phyloP scores from a whole-genome alignment of 139 green algal species.

The Prasinococcaceae sp. region DNA sequence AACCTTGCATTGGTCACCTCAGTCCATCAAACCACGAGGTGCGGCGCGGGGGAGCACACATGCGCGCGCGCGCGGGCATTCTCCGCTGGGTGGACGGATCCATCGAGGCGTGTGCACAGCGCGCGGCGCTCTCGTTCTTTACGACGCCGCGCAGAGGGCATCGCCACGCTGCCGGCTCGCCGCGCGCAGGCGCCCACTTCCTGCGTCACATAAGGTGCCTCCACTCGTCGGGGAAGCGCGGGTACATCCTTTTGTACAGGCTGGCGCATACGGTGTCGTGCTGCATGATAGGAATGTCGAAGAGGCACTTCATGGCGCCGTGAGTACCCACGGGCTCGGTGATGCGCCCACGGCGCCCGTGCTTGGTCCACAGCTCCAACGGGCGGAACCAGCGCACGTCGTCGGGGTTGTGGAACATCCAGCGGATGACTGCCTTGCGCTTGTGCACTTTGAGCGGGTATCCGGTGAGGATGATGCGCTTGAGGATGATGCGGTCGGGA shows the following conservation, averaged over 20 bases:
- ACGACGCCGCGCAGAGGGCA: too few species aligned
- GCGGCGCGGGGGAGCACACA: too few species aligned
- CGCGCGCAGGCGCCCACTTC: too few species aligned
- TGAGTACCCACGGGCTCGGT: constrained; percentile 88
- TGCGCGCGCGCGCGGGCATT: too few species aligned
- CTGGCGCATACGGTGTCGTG: constrained; percentile 75
- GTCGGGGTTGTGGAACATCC: constrained; percentile 90
- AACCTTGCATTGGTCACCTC: too few species aligned
- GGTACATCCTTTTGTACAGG: constrained; percentile 94
- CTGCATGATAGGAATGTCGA: constrained; percentile 80
- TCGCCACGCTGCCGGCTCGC: too few species aligned
- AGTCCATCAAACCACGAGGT: too few species aligned
- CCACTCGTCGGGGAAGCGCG: constrained; percentile 74
- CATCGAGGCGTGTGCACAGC: too few species aligned
- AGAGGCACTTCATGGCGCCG: constrained; percentile 85
- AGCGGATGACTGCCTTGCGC: constrained; percentile 68
- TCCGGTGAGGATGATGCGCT: constrained; percentile 26
- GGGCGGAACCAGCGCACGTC: constrained; percentile 73
- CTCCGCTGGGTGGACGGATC: too few species aligned
- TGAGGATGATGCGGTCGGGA: constrained; percentile 19
- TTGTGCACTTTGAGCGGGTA: constrained; percentile 81
- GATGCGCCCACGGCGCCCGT: constrained; percentile 75
- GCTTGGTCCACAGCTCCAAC: constrained; percentile 86
- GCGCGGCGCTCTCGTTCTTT: too few species aligned
- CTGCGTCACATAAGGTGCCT: too few species aligned